A percentile compares a stretch with the other conserved stretches of the same genome.
Evolutionary conservation across 2,329 filamentous ascomycete genomes (phyloP).

Genomic region (Aspergillus chevalieri): DNA sequence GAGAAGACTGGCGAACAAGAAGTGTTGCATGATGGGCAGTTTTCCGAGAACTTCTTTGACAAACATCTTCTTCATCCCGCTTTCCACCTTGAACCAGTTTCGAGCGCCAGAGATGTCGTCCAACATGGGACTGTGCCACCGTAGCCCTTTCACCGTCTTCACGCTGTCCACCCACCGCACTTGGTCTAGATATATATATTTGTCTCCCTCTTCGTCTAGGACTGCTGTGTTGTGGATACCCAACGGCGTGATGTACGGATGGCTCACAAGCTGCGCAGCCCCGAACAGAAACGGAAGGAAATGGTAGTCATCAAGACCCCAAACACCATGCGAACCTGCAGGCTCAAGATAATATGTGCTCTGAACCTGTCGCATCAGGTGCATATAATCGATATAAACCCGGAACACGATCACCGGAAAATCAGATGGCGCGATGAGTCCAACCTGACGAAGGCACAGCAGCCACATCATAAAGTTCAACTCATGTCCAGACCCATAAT

Average conservation of each 20-base stretch:
- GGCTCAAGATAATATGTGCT: constrained; percentile 94
- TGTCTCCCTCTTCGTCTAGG: constrained; percentile 74
- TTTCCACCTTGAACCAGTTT: constrained; percentile 87
- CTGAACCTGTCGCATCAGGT: constrained; percentile 81
- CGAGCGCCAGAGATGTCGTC: constrained; percentile 92
- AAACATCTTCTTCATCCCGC: constrained; percentile 96
- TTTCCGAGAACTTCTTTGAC: constrained; percentile 87
- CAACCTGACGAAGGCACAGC: constrained; percentile 81
- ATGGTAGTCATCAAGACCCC: constrained; percentile 96
- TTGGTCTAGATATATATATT: constrained; percentile 88
- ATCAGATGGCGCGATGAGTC: constrained; percentile 56
- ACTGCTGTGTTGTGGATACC: constrained; percentile 83
- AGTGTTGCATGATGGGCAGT: constrained; percentile 97
- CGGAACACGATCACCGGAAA: constrained; percentile 69
- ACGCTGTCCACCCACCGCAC: constrained; percentile 92
- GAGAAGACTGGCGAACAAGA: constrained; percentile 82
- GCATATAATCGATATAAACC: constrained; percentile 76
- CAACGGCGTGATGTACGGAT: constrained; percentile 70
- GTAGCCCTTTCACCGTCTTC: constrained; percentile 87
- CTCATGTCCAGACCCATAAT: constrained; percentile 96
- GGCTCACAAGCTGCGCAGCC: constrained; percentile 78
- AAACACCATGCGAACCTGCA: constrained; percentile 93
- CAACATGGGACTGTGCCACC: constrained; percentile 97
- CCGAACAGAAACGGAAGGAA: constrained; percentile 95
- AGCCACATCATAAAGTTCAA: constrained; percentile 97